phyloP scores from a whole-genome alignment of 2,329 filamentous ascomycete species.

The Colletotrichum limetticola region DNA sequence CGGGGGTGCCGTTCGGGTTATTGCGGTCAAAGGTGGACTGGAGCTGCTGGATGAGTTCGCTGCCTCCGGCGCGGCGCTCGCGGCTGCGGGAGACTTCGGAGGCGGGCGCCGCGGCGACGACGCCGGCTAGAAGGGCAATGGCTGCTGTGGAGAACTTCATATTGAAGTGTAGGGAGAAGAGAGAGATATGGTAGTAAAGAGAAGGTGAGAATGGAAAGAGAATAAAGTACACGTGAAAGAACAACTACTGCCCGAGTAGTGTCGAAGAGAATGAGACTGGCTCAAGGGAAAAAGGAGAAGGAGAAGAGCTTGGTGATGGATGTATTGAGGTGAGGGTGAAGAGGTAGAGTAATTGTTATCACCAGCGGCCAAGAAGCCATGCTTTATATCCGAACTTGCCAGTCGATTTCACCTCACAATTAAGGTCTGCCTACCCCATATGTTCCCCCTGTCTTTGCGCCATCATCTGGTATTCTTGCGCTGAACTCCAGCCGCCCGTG shows the following conservation, averaged over 20 bases:
- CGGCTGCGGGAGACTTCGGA: background rate
- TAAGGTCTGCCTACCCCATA: background rate
- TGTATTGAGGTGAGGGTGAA: background rate
- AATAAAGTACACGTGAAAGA: background rate
- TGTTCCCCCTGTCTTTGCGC: background rate
- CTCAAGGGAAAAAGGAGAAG: background rate
- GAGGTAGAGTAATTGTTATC: background rate
- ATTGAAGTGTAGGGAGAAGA: background rate
- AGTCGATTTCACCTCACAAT: background rate
- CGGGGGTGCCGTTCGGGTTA: too few relatives aligned
- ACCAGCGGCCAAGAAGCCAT: background rate
- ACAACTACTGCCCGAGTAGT: slow-evolving; percentile 31
- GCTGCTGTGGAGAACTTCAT: slow-evolving; percentile 31
- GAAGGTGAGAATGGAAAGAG: background rate
- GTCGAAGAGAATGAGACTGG: slow-evolving; percentile 17
- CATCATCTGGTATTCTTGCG: slow-evolving; percentile 10
- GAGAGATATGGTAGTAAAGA: background rate
- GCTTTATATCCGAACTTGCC: slow-evolving; percentile 16
- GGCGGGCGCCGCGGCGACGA: slow-evolving; percentile 19
- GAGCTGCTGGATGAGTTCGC: slow-evolving; percentile 12
- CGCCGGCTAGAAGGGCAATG: slow-evolving; percentile 15
- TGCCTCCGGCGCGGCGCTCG: slow-evolving; percentile 18
- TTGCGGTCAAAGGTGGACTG: slow-evolving; percentile 17
- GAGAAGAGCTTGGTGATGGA: background rate
- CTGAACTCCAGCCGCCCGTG: background rate